A percentile compares a stretch with the other conserved stretches of the same genome.
Evolutionary conservation across 345 rosid species (phyloP).

Genomic region (Dipteronia sinensis): DNA sequence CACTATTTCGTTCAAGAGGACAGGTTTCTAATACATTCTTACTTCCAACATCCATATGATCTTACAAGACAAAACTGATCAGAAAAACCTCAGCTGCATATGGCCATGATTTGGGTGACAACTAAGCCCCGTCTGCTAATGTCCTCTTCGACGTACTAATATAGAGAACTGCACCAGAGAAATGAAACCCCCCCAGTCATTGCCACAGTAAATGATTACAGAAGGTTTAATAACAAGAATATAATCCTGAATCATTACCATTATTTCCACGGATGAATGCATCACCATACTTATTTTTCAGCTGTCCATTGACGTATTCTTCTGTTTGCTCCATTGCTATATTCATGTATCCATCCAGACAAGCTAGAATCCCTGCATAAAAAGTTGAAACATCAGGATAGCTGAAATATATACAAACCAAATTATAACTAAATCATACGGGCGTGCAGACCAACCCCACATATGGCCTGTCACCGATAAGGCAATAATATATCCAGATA

Average conservation of each 20-base stretch:
- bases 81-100: neutral
- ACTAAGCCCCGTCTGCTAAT: slow-evolving; percentile 71
- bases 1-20: neutral
- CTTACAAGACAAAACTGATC: slow-evolving; percentile 5
- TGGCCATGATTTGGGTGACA: neutral
- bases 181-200: neutral
- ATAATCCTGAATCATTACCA: slow-evolving; percentile 36
- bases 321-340: slow-evolving; percentile 99
- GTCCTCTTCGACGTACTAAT: slow-evolving; percentile 87
- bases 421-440: no score
- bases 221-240: neutral
- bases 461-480: neutral
- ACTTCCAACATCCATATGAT: slow-evolving; percentile 9
- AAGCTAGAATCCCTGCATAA: slow-evolving; percentile 71
- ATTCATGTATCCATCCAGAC: slow-evolving; percentile 95
- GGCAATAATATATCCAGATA: neutral
- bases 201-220: slow-evolving; percentile 16
- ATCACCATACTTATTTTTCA: slow-evolving; percentile 92
- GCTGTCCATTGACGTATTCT: slow-evolving; percentile 91
- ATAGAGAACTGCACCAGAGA: slow-evolving; percentile 71
- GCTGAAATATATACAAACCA: no score
- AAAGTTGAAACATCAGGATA: neutral
- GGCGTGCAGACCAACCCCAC: neutral
- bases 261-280: slow-evolving; percentile 97
- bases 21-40: neutral